A percentile compares a stretch with the other conserved stretches of the same genome.
These are phyloP conservation scores for Suaeda aralocaspica DNA, from an alignment of 148 eudicot species.

Conservation along the genomic window DNA sequence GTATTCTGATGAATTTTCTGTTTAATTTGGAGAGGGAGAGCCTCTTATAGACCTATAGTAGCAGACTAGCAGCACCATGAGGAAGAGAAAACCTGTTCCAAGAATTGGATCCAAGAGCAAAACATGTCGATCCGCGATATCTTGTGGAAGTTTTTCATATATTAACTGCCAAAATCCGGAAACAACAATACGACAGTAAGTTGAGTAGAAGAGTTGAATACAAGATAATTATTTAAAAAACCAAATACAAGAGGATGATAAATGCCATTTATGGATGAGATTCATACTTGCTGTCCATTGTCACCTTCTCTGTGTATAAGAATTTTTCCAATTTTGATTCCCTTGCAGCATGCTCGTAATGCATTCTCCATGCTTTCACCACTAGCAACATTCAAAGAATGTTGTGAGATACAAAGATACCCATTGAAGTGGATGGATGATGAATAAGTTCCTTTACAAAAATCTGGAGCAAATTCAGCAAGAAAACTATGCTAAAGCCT, in stretches of 20 bases:
- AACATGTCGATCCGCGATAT: slow-evolving; percentile 86
- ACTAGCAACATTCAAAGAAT: slow-evolving; percentile 33
- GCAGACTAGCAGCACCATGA: too few species aligned
- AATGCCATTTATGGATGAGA: neutral
- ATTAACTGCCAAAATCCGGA: slow-evolving; percentile 51
- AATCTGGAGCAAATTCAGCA: neutral
- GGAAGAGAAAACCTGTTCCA: slow-evolving; percentile 69
- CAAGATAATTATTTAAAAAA: neutral
- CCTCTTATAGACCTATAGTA: too few species aligned
- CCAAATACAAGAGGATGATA: neutral
- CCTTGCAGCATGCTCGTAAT: slow-evolving; percentile 93
- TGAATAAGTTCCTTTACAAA: slow-evolving; percentile 3
- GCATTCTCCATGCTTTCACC: slow-evolving; percentile 99
- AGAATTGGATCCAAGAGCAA: slow-evolving; percentile 90
- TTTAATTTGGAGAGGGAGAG: too few species aligned
- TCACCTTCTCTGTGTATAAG: slow-evolving; percentile 98
- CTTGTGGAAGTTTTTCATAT: slow-evolving; percentile 86
- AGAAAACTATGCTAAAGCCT: neutral
- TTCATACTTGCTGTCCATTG: slow-evolving; percentile 78
- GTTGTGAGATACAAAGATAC: neutral
- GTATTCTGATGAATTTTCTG: too few species aligned
- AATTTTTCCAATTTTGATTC: slow-evolving; percentile 92
- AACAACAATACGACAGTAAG: neutral
- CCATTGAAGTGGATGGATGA: neutral
- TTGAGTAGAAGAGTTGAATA: neutral